A percentile compares a stretch with the other conserved stretches of the same genome.
Evolutionary conservation across 108 stramenopile genomes (phyloP).

Genomic region (Cyclotella kingstonii): DNA sequence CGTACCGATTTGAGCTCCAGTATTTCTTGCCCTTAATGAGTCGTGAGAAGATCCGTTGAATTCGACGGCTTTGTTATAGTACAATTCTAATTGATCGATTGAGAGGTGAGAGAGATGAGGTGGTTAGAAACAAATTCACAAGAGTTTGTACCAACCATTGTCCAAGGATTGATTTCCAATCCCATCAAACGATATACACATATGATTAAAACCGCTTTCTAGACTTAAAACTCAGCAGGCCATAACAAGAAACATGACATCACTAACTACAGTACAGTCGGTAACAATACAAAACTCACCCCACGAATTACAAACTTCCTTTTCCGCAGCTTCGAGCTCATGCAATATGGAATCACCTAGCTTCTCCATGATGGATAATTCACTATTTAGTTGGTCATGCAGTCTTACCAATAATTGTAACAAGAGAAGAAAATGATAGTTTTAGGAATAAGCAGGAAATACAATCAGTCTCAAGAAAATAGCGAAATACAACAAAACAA

Average conservation of each 20-base stretch:
- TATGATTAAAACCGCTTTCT: too few relatives aligned
- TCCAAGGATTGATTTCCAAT: too few relatives aligned
- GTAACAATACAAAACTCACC: constrained; percentile 39
- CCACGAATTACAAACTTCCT: constrained; percentile 64
- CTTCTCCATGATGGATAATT: constrained; percentile 54
- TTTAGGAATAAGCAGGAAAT: background rate
- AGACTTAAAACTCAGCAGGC: too few relatives aligned
- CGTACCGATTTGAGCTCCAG: constrained; percentile 17
- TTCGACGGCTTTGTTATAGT: constrained; percentile 46
- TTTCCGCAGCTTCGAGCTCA: constrained; percentile 72
- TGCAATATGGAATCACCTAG: constrained; percentile 62
- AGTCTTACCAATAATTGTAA: constrained; percentile 25
- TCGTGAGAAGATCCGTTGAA: constrained; percentile 20
- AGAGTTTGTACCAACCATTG: background rate
- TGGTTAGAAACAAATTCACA: background rate
- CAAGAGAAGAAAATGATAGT: background rate
- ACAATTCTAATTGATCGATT: constrained; percentile 14
- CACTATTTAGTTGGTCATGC: constrained; percentile 33
- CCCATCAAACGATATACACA: too few relatives aligned
- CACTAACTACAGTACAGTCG: too few relatives aligned
- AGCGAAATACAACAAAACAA: background rate
- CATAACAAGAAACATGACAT: too few relatives aligned
- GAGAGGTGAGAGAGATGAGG: background rate
- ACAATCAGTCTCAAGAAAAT: background rate
- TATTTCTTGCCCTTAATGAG: constrained; percentile 14